Base-by-base conservation (phyloP, 139 green algal species). In the Auxenochlorella pyrenoidosa region DNA sequence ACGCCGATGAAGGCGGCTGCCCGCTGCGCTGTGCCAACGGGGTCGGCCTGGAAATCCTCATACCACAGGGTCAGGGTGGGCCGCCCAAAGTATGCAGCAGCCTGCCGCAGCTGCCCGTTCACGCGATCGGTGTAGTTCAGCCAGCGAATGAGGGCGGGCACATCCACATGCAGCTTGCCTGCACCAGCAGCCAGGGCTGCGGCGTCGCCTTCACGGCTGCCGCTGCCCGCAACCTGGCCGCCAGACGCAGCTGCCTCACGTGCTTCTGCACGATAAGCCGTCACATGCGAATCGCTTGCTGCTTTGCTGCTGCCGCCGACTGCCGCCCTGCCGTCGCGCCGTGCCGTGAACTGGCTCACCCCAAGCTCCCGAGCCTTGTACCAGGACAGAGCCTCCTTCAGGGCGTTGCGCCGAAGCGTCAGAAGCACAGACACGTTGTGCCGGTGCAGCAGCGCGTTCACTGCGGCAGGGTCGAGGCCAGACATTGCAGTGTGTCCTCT, bases 41-140 rank as follows among this genome's bases (percentile, higher is more conserved):
- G 66, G n/a, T 86, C 82, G 0, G 32, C 30, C 30, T 70, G 66
- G 22, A 86, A 86, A 34, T 86, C 82, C 8, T 86, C 82, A 51
- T 86, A 86, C 82, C 82, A 86, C 0, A 86, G 22, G 3, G 82
- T 86, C 32, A 79, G 82, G 19, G 82, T 79, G 66, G 82, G 82
- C 19, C 82, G 82, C 22, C n/a, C 43, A 24, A 36, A 51, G 32
- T 47, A 58, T 30, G 43, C 66, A 5, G 44, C 66, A 18, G 82
- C 82, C 16, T 44, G 16, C 24, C 3, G 66, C 66, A 86, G 82
- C 43, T 58, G 41, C 4, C n/a, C 43, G n/a, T 86, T 86, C 19
- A 79, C 82, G 4, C 28, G 58, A 1, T 38, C 66, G 4, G 82
- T 86, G n/a, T 86, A 79, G 12, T 26, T 32, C 19, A 86, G 66